Percentiles rank a stretch among this genome's conserved stretches.
phyloP scores from a whole-genome alignment of 805 yeast genomes.

The Blastobotrys parvus region DNA sequence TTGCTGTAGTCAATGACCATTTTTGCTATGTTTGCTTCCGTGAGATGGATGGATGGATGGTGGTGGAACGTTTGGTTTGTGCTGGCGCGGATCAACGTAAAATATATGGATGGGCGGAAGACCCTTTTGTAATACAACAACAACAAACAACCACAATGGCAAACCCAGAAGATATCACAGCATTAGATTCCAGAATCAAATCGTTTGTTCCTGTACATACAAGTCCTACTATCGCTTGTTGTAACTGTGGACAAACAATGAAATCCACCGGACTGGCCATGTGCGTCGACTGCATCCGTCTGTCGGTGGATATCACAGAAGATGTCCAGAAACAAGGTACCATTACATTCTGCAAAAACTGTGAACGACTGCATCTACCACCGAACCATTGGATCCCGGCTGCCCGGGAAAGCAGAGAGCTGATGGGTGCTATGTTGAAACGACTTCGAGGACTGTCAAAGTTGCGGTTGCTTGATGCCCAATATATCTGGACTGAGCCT shows the following conservation, averaged over 20 bases:
- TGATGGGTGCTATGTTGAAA: slow-evolving; percentile 77
- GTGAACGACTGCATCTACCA: slow-evolving; percentile 88
- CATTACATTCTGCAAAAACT: slow-evolving; percentile 87
- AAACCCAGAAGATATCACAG: neutral
- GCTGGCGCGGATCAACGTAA: too few relatives aligned
- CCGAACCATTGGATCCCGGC: slow-evolving; percentile 89
- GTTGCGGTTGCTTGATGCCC: slow-evolving; percentile 84
- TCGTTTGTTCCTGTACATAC: slow-evolving; percentile 29
- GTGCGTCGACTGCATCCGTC: slow-evolving; percentile 92
- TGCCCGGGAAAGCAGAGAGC: slow-evolving; percentile 79
- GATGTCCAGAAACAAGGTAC: slow-evolving; percentile 81
- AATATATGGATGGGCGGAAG: too few relatives aligned
- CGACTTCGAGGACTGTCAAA: slow-evolving; percentile 78
- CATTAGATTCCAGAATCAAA: slow-evolving; percentile 4
- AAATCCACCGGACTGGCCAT: slow-evolving; percentile 83
- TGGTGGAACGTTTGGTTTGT: too few relatives aligned
- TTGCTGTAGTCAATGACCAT: slow-evolving; percentile 93
- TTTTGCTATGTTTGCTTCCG: too few relatives aligned
- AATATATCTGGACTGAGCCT: slow-evolving; percentile 98
- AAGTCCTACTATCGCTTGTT: slow-evolving; percentile 81
- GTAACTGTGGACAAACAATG: slow-evolving; percentile 95
- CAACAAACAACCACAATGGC: neutral
- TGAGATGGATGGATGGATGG: too few relatives aligned
- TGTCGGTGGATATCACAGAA: slow-evolving; percentile 84
- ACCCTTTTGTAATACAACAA: too few relatives aligned